Percentiles rank a stretch among this genome's conserved stretches.
phyloP scores from a whole-genome alignment of 768 basidiomycete genomes.

The Hypsizygus marmoreus region DNA sequence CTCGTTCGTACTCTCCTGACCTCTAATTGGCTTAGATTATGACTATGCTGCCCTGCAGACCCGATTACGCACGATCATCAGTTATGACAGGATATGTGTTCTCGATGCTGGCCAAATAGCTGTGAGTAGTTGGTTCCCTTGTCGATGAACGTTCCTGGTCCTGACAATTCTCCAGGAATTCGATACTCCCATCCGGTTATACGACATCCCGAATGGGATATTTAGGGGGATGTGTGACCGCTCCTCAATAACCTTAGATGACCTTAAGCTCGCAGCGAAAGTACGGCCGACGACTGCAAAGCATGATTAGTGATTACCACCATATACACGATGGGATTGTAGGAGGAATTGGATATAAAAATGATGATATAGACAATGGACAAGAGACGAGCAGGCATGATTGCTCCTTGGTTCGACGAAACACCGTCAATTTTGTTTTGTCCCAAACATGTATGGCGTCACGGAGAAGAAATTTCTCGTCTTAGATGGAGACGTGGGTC shows the following conservation, averaged over 20 bases:
- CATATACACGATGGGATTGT: no score
- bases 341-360: no score
- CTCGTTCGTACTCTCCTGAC: slow-evolving; percentile 54
- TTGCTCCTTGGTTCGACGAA: no score
- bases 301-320: no score
- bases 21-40: not conserved
- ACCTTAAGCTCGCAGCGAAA: slow-evolving; percentile 53
- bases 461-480: no score
- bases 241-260: slow-evolving; percentile 73
- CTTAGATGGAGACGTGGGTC: no score
- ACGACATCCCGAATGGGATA: slow-evolving; percentile 56
- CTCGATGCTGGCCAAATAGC: slow-evolving; percentile 79
- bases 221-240: slow-evolving; percentile 88
- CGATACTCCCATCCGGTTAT: slow-evolving; percentile 75
- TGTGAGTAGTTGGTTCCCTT: slow-evolving; percentile 36
- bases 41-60: slow-evolving; percentile 43
- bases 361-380: no score
- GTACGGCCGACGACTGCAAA: slow-evolving; percentile 9
- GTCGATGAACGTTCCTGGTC: not conserved
- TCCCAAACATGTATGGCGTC: no score
- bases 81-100: slow-evolving; percentile 88
- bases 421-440: no score
- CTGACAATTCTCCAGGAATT: slow-evolving; percentile 55
- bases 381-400: no score
- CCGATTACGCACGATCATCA: slow-evolving; percentile 83